Conservation (phyloP, 108 stramenopile species). For the Skeletonema marinoi region DNA sequence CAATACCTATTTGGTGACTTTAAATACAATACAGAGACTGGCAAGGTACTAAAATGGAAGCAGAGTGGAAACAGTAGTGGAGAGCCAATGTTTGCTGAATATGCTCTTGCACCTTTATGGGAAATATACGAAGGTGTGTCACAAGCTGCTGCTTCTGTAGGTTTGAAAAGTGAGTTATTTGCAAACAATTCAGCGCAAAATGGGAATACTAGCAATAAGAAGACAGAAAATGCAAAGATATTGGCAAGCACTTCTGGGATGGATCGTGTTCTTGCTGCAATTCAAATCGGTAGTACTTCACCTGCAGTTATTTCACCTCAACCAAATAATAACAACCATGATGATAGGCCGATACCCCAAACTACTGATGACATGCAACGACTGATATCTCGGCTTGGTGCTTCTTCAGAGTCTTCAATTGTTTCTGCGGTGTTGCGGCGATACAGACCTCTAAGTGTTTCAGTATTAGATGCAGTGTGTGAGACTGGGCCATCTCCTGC, state of each 20-base stretch:
- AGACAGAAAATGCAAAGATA: constrained; percentile 55
- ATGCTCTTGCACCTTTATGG: constrained; percentile 76
- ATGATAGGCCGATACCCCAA: constrained; percentile 16
- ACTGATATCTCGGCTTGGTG: constrained; percentile 66
- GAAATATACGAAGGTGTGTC: constrained; percentile 79
- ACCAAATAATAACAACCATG: constrained; percentile 1
- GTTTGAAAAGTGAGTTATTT: constrained; percentile 57
- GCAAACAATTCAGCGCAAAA: constrained; percentile 36
- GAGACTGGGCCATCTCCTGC: constrained; percentile 77
- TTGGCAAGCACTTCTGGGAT: constrained; percentile 70
- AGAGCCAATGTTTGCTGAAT: constrained; percentile 81
- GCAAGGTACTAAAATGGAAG: constrained; percentile 86
- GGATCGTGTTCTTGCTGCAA: constrained; percentile 61
- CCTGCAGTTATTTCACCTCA: constrained; percentile 19
- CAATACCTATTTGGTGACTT: constrained; percentile 82
- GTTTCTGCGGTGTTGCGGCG: constrained; percentile 72
- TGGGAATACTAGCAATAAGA: constrained; percentile 11
- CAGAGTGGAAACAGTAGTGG: constrained; percentile 20
- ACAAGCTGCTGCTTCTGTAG: constrained; percentile 51
- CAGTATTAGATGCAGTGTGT: constrained; percentile 74
- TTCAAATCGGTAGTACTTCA: constrained; percentile 59
- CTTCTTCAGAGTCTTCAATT: constrained; percentile 70
- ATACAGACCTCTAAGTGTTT: constrained; percentile 80
- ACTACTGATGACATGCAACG: constrained; percentile 55
- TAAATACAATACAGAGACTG: constrained; percentile 55